Evolutionary conservation across 164 flowering plant genomes (phyloP).

Genomic region (Akebia trifoliata): DNA sequence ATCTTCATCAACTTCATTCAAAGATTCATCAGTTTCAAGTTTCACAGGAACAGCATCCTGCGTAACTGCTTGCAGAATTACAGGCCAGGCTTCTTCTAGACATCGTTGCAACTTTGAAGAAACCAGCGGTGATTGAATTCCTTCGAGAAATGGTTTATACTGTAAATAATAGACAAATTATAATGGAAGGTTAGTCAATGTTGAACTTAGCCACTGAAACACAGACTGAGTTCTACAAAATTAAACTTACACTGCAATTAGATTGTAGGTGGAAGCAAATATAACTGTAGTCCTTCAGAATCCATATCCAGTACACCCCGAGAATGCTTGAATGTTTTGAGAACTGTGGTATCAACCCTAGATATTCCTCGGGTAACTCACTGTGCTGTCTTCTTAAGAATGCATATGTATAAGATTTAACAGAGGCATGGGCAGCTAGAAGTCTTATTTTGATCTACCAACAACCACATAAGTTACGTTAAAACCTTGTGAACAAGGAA

Average conservation of each 20-base stretch:
- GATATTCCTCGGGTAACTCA: slow-evolving; percentile 57
- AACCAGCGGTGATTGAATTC: slow-evolving; percentile 67
- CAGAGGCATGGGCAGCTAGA: slow-evolving; percentile 93
- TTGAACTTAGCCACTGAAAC: background rate
- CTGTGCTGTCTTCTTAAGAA: slow-evolving; percentile 53
- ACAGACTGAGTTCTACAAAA: background rate
- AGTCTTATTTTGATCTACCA: slow-evolving; percentile 81
- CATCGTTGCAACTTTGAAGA: slow-evolving; percentile 58
- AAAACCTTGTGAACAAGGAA: background rate
- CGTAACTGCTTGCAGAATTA: slow-evolving; percentile 78
- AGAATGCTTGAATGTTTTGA: slow-evolving; percentile 62
- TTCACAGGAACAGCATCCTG: slow-evolving; percentile 73
- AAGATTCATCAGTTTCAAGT: slow-evolving; percentile 25
- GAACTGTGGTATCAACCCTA: slow-evolving; percentile 65
- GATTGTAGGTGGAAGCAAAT: slow-evolving; percentile 51
- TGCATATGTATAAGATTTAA: slow-evolving; percentile 77
- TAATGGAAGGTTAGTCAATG: slow-evolving; percentile 6
- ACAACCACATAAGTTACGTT: background rate
- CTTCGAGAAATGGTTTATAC: slow-evolving; percentile 90
- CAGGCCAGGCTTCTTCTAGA: slow-evolving; percentile 93
- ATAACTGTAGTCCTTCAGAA: slow-evolving; percentile 62
- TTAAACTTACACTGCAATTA: slow-evolving; percentile 51
- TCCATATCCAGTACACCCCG: slow-evolving; percentile 74
- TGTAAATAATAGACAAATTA: slow-evolving; percentile 23
- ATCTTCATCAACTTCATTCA: slow-evolving; percentile 24